Conservation (phyloP, 345 rosid species). For the Citrus australasica region DNA sequence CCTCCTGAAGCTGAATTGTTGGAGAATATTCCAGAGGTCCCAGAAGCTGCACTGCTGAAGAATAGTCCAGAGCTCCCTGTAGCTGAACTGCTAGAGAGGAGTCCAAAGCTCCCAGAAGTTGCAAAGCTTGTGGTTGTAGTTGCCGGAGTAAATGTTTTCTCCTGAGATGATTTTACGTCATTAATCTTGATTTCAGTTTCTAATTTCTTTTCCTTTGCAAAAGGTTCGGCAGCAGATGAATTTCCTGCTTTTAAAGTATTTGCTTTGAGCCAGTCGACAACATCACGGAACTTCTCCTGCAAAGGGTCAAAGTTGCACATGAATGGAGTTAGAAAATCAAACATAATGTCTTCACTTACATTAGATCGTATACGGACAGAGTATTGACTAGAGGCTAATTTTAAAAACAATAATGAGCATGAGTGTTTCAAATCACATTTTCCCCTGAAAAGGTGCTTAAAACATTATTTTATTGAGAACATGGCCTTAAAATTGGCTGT, state of each 20-base stretch:
- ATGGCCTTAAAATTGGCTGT: background rate
- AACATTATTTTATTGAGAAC: background rate
- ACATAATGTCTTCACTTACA: background rate
- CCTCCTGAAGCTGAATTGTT: slow-evolving; percentile 29
- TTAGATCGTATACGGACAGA: background rate
- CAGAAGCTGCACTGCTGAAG: slow-evolving; percentile 28
- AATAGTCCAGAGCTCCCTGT: slow-evolving; percentile 38
- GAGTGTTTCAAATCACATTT: background rate
- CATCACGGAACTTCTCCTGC: slow-evolving; percentile 86
- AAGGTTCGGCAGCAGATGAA: slow-evolving; percentile 38
- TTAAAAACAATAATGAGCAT: background rate
- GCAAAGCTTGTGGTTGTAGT: slow-evolving; percentile 21
- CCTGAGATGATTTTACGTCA: slow-evolving; percentile 31
- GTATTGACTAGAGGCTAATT: background rate
- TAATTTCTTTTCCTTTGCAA: slow-evolving; percentile 36
- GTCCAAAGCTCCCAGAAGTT: slow-evolving; percentile 16
- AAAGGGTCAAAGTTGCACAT: background rate
- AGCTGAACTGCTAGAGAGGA: slow-evolving; percentile 23
- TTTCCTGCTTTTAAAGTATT: slow-evolving; percentile 47
- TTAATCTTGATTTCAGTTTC: slow-evolving; percentile 41
- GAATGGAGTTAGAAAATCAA: slow-evolving; percentile 2
- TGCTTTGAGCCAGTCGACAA: slow-evolving; percentile 81
- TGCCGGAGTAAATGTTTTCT: slow-evolving; percentile 31
- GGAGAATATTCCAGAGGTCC: slow-evolving; percentile 37
- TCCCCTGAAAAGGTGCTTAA: background rate